Percentiles rank a stretch among this genome's conserved stretches.
phyloP scores from a whole-genome alignment of 2,329 filamentous ascomycete species.

The Aspergillus luchuensis region DNA sequence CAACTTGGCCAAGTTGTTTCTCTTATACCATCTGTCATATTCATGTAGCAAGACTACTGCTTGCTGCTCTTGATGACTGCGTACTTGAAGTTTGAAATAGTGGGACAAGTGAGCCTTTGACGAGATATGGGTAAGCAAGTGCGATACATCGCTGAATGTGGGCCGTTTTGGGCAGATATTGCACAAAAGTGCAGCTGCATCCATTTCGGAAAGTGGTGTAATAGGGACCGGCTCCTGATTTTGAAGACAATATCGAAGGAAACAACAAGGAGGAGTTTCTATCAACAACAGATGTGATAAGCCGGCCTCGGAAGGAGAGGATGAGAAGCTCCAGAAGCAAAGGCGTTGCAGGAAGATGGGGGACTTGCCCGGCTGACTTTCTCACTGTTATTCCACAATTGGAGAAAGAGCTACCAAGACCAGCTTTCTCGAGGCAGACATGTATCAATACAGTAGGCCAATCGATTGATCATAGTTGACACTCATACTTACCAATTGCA shows the following conservation, averaged over 20 bases:
- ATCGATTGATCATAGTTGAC: too few species aligned
- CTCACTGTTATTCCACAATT: neutral
- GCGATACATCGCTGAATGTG: constrained; percentile 84
- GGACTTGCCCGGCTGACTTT: constrained; percentile 5
- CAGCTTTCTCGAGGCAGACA: neutral
- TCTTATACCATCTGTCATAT: constrained; percentile 78
- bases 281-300: neutral
- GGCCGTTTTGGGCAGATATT: constrained; percentile 78
- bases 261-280: constrained; percentile 31
- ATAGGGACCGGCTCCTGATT: constrained; percentile 1
- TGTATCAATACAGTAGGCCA: too few species aligned
- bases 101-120: constrained; percentile 90
- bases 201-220: constrained; percentile 34
- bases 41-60: constrained; percentile 64
- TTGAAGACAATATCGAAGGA: constrained; percentile 20
- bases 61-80: constrained; percentile 66
- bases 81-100: constrained; percentile 78
- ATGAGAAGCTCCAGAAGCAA: neutral
- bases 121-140: constrained; percentile 86
- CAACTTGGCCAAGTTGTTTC: constrained; percentile 69
- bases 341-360: neutral
- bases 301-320: neutral
- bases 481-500: too few species aligned
- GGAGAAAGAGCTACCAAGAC: constrained; percentile 19
- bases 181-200: constrained; percentile 71